These are phyloP conservation scores for Thraustochytrium striatum DNA, from an alignment of 352 stramenopile species.

Conservation along the genomic window DNA sequence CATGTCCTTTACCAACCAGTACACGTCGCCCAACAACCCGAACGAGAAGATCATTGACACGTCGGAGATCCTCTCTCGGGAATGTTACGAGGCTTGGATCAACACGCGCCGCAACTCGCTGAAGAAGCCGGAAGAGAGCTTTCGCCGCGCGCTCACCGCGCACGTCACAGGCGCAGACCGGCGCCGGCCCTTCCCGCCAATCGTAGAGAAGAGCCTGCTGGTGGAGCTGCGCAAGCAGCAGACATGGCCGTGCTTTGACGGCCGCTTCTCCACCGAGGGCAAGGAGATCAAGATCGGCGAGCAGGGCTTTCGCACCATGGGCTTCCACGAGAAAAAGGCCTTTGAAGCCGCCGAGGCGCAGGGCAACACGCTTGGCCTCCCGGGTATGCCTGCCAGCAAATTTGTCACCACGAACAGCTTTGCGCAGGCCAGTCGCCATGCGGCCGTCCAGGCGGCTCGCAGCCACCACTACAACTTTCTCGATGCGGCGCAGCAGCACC, in stretches of 20 bases:
- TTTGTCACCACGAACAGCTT: not conserved
- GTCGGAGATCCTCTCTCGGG: conserved; percentile 16
- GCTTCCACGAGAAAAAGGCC: conserved; percentile 38
- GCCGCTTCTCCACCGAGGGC: conserved; percentile 23
- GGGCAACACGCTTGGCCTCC: too few relatives aligned
- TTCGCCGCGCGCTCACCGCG: conserved; percentile 37
- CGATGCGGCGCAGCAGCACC: not conserved
- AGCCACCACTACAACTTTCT: too few relatives aligned
- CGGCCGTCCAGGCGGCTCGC: too few relatives aligned
- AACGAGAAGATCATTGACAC: conserved; percentile 16
- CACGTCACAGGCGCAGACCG: conserved; percentile 41
- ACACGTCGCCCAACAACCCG: not conserved
- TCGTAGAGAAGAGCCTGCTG: conserved; percentile 26
- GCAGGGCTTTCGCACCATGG: conserved; percentile 34
- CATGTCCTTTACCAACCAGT: conserved; percentile 10
- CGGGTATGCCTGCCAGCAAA: not conserved
- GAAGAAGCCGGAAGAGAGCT: conserved; percentile 45
- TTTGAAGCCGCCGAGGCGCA: conserved; percentile 13
- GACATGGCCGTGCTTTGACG: conserved; percentile 41
- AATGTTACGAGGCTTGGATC: conserved; percentile 49
- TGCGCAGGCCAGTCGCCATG: not conserved
- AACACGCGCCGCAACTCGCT: conserved; percentile 24
- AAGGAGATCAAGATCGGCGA: conserved; percentile 46
- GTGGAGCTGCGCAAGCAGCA: conserved; percentile 42
- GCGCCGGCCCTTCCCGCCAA: conserved; percentile 27